Evolutionary conservation across 306 rosid genomes (phyloP).

Genomic region (Trifolium repens): DNA sequence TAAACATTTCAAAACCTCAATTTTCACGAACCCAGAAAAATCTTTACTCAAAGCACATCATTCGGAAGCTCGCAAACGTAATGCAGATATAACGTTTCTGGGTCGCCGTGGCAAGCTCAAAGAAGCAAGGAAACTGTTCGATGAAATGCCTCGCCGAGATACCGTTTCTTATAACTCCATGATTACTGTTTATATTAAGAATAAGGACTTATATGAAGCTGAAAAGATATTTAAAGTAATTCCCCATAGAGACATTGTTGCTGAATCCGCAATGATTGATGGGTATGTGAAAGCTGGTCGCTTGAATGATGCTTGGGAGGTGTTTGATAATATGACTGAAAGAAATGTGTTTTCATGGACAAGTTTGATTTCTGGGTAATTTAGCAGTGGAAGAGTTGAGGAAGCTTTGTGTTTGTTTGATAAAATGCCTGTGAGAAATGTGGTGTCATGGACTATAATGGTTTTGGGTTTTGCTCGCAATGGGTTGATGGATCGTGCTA

Average conservation of each 20-base stretch:
- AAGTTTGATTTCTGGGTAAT: conserved; percentile 57
- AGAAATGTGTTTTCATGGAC: conserved; percentile 59
- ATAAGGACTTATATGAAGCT: conserved; percentile 41
- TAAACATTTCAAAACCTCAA: conserved; percentile 2
- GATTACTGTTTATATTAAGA: conserved; percentile 43
- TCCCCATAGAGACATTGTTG: conserved; percentile 28
- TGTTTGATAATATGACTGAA: conserved; percentile 50
- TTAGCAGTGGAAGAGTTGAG: conserved; percentile 44
- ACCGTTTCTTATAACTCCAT: conserved; percentile 45
- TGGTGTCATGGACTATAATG: conserved; percentile 50
- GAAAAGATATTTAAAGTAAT: conserved; percentile 39
- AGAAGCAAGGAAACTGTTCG: conserved; percentile 50
- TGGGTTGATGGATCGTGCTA: conserved; percentile 45
- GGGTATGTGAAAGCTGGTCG: conserved; percentile 53
- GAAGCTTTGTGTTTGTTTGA: conserved; percentile 48
- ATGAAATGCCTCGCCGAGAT: conserved; percentile 46
- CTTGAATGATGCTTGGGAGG: conserved; percentile 44
- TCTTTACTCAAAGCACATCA: neutral
- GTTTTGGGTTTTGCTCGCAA: conserved; percentile 53
- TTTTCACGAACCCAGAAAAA: conserved; percentile 27
- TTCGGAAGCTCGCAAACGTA: conserved; percentile 26
- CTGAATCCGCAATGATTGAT: conserved; percentile 55
- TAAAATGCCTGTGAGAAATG: conserved; percentile 54
- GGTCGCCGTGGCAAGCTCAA: conserved; percentile 39
- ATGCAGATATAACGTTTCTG: conserved; percentile 36